Evolutionary conservation across 1,284 basidiomycete genomes (phyloP), one percentile per base, ranked within the genome.

Genomic region (Ceratobasidium sp.): DNA sequence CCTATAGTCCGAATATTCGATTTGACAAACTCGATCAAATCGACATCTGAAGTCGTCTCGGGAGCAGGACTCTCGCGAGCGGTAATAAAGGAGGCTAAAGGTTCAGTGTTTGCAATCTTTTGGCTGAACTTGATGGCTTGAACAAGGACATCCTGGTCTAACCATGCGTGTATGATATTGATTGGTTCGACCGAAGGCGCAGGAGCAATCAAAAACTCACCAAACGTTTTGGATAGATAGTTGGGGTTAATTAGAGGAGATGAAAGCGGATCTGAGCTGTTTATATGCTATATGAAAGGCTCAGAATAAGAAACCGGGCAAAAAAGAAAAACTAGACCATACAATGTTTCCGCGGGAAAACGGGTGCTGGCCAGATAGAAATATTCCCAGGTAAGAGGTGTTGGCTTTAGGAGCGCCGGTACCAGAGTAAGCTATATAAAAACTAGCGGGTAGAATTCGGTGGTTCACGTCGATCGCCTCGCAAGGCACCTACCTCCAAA

Each of bases 291-390:
- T 1, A 47, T 10, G 6, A 15, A 31, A 20, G 13, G 17, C 20
- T 13, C 20, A 15, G n/a, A 7, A 22, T 10, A 12, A 20, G 17
- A 32, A 12, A 40, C 7, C 29, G 22, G 15, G 25, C 42, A 31
- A n/a, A 22, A 42, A 42, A n/a, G 43, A 4, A 3, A 15, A 6
- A 45, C 6, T n/a, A n/a, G 5, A 15, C n/a, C 64, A 29, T 35
- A 67, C 64, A 25, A 55, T 40, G 22, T 38, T 64, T 17, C 69
- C 73, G 7, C 67, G 62, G 7, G 77, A 77, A 25, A 80, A 71
- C 1, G 78, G 77, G 58, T 79, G 79, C 67, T 79, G 78, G 17
- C 79, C 57, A 0, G 79, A 79, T 12, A 77, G 75, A 69, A 80
- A 77, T 5, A 81, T 75, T 8, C 67, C 69, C 27, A 74, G 58